Percentiles rank a stretch among this genome's conserved stretches.
These are phyloP conservation scores for Linnemannia schmuckeri DNA, from an alignment of 192 early-diverging fungal species.

Conservation along the genomic window DNA sequence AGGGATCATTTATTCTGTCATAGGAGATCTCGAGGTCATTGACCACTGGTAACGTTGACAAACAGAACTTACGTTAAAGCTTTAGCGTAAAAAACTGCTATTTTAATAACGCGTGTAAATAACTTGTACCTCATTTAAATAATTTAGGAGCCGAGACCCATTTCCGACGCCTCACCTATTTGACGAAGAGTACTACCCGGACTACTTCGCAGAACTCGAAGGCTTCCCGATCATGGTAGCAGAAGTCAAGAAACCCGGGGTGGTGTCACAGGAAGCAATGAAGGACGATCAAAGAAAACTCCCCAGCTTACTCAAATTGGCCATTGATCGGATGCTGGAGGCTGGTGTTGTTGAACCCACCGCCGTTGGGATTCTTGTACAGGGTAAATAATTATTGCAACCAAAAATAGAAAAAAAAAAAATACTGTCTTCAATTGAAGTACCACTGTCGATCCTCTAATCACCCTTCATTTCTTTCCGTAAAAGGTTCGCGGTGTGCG, in stretches of 20 bases:
- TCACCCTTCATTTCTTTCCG: background rate
- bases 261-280: background rate
- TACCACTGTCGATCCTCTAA: too few species aligned
- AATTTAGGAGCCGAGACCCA: background rate
- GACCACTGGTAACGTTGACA: conserved; percentile 3
- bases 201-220: conserved; percentile 2
- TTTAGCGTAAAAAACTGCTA: too few species aligned
- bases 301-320: conserved; percentile 9
- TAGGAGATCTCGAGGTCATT: conserved; percentile 11
- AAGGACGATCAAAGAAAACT: background rate
- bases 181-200: background rate
- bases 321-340: background rate
- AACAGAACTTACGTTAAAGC: too few species aligned
- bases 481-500: background rate
- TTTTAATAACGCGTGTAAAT: too few species aligned
- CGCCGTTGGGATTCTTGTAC: background rate
- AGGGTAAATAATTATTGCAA: too few species aligned
- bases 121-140: too few species aligned
- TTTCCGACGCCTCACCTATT: conserved; percentile 7
- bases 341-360: background rate
- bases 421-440: too few species aligned
- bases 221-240: background rate
- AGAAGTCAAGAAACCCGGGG: conserved; percentile 7
- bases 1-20: background rate
- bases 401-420: too few species aligned